These are phyloP conservation scores for Diaporthe citrichinensis DNA, from an alignment of 2,329 filamentous ascomycete species.

Conservation along the genomic window DNA sequence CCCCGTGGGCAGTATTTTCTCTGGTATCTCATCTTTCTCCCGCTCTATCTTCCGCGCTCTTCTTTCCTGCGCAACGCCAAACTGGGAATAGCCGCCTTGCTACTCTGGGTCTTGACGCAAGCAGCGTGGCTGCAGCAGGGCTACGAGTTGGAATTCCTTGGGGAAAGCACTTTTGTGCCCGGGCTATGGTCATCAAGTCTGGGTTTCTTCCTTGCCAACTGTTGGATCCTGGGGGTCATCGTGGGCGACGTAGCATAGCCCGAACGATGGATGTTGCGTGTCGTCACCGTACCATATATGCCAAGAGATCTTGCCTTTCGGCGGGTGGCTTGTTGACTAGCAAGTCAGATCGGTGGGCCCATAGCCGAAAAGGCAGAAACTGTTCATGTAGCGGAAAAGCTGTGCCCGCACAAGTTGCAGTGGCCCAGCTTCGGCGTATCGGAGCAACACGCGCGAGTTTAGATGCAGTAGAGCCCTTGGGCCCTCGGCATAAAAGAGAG, in stretches of 20 bases:
- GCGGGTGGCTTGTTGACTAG: not conserved
- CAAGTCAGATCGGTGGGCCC: not conserved
- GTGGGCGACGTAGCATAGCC: slow-evolving; percentile 71
- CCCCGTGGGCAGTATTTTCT: slow-evolving; percentile 83
- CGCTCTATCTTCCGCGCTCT: slow-evolving; percentile 88
- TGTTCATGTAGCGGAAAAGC: not conserved
- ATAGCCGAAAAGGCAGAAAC: too few relatives aligned
- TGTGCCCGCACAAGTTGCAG: not conserved
- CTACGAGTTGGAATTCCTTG: slow-evolving; percentile 84
- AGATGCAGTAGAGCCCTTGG: not conserved
- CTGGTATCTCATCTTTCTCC: slow-evolving; percentile 96
- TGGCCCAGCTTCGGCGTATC: not conserved
- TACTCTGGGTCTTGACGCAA: slow-evolving; percentile 83
- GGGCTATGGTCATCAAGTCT: slow-evolving; percentile 84
- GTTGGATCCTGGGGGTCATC: slow-evolving; percentile 87
- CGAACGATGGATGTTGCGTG: not conserved
- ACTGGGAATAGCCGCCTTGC: slow-evolving; percentile 75
- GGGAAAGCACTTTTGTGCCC: slow-evolving; percentile 85
- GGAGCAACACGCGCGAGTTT: not conserved
- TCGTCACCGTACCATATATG: not conserved
- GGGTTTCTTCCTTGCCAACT: slow-evolving; percentile 87
- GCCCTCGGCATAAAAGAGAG: not conserved
- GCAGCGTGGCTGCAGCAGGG: slow-evolving; percentile 82
- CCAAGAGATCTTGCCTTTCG: not conserved
- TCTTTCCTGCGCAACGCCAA: slow-evolving; percentile 73